Evolutionary conservation across 768 basidiomycete species (phyloP).

Genomic region (Suillus americanus): DNA sequence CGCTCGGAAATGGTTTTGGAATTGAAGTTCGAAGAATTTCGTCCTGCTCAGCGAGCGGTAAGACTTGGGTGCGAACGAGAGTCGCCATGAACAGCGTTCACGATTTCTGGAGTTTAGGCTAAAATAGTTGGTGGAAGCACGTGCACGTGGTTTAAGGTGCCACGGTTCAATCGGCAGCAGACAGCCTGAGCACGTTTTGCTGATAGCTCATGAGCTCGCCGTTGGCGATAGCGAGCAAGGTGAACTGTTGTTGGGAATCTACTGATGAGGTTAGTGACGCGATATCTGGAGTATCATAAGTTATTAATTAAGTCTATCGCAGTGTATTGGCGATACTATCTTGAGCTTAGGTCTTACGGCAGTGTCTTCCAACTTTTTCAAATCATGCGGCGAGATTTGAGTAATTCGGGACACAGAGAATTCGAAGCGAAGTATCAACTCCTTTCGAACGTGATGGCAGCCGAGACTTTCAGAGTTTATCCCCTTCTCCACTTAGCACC

Average conservation of each 20-base stretch:
- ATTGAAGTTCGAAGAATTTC: constrained; percentile 8
- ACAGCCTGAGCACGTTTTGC: neutral
- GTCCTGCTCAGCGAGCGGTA: constrained; percentile 7
- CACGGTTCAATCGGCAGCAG: neutral
- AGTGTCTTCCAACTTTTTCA: neutral
- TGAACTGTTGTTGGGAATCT: neutral
- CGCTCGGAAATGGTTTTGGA: constrained; percentile 10
- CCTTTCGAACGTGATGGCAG: neutral
- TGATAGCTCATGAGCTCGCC: neutral
- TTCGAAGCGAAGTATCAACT: neutral
- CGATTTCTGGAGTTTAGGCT: neutral
- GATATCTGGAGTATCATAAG: neutral
- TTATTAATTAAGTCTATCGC: neutral
- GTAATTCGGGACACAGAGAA: neutral
- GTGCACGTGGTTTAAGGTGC: neutral
- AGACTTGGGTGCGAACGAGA: constrained; percentile 19
- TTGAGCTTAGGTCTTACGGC: no score
- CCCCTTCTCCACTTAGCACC: neutral
- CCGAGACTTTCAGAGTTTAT: neutral
- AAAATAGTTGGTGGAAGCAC: constrained; percentile 1
- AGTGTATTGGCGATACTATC: no score
- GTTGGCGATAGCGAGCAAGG: neutral
- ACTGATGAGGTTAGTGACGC: neutral
- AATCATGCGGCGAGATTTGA: neutral
- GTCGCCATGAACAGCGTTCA: constrained; percentile 24